Base-by-base conservation (phyloP, 2,329 filamentous ascomycete species). In the Fusarium heterosporum region DNA sequence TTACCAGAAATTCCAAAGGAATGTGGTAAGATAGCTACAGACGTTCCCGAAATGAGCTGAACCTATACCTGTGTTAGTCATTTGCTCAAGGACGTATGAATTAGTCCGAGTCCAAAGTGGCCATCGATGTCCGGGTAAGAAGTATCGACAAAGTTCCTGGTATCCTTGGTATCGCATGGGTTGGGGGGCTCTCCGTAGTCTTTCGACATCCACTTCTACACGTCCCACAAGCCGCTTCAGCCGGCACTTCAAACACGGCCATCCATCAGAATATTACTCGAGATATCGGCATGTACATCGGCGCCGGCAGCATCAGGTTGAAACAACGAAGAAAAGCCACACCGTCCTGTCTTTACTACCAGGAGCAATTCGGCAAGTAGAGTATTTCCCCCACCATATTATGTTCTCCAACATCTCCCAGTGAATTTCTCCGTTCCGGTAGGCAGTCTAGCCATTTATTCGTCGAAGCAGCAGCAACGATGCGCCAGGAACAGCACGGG, bases 21-120 rank as follows among this genome's bases (percentile, higher is more conserved):
- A 77, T 73, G 76, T 78, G 75, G 74, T 76, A 74, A 74, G 74
- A 74, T 75, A 74, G 73, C 73, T 75, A 70, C 52, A 75, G 77
- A 76, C 75, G 75, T 78, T 79, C 74, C 76, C 70, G 73, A 79
- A 79, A 79, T 76, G 72, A 79, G 76, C 73, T 77, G 74, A 79
- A 79, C 78, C 78, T 79, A 50, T 25, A 4, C 16, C n/a, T 36
- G 25, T 26, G 63, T 78, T 66, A 78, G 74, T 55, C 57, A 42
- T 54, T 17, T 53, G 32, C 29, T 55, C 10, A 7, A 29, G 13
- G 17, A 14, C 22, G 17, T 38, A 12, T 36, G 19, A 45, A 29
- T 28, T 34, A 30, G 39, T 34, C 39, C 12, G 19, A 22, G 36
- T 66, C 47, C 50, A 25, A 40, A 32, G 29, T 51, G 46, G 29